Evolutionary conservation across 805 yeast species (phyloP), one percentile per base, ranked within the genome.

Genomic region (Ogataea methanolica): DNA sequence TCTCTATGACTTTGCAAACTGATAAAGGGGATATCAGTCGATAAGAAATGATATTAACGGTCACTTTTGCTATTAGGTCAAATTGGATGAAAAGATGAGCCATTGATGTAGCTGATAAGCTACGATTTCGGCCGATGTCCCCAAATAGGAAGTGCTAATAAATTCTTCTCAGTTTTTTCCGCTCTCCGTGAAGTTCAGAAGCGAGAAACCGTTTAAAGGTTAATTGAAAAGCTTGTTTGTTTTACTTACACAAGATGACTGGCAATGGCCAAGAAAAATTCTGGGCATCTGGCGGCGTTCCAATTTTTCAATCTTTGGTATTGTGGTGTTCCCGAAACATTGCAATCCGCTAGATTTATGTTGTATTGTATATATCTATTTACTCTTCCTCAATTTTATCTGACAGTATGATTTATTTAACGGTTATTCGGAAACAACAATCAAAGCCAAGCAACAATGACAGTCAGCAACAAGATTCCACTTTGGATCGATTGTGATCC

Each of bases 401-500:
- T 26, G 3, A 4, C 11, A 26, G 31, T 6, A 26, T 26, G 4
- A 26, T 26, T 26, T 26, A 11, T 26, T 26, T 8, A 26, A 5
- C 11, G 3, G 9, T 26, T 26, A 9, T 26, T 26, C 4, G 9
- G 12, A 26, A 26, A 3, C 31, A 12, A 8, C 31, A 26, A 26
- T 12, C 9, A 26, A 26, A 26, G 1, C 31, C 12, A 26, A 26
- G 55, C 21, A 35, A 17, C 8, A 23, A 39, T 39, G 41, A 23
- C 41, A n/a, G 33, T 23, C 17, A 23, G 16, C 21, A n/a, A 12
- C 15, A 22, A 15, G 47, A 76, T 82, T 19, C 95, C 96, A 0
- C 58, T 89, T 5, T 89, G 96, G 96, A 65, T 89, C 12, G 96
- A 89, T 66, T 89, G 96, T 64, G 96, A 89, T 60, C 96, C 96